phyloP scores from a whole-genome alignment of 495 filamentous ascomycete species.

The Aspergillus diversus region DNA sequence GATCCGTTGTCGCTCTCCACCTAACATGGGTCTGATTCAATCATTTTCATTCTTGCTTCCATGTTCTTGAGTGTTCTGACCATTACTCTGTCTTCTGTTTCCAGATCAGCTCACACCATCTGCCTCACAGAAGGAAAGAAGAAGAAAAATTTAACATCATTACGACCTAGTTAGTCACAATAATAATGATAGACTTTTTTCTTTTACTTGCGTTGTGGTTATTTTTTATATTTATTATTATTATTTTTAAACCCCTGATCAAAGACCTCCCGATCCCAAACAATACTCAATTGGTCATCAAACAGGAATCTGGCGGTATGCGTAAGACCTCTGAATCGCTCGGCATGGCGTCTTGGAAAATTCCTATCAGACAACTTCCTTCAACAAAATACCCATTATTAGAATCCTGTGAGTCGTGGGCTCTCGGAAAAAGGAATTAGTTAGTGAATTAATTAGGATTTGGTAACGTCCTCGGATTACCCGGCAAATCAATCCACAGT shows the following conservation, averaged over 20 bases:
- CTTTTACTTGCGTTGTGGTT: no score
- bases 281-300: not conserved
- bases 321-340: not conserved
- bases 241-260: no score
- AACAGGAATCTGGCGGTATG: not conserved
- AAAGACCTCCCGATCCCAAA: no score
- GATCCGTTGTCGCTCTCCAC: conserved; percentile 5
- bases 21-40: not conserved
- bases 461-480: conserved; percentile 16
- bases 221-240: no score
- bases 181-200: no score
- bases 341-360: not conserved
- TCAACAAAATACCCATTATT: not conserved
- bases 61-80: not conserved
- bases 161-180: no score
- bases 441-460: not conserved
- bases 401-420: not conserved
- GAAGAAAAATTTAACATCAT: no score
- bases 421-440: not conserved
- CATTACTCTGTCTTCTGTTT: not conserved
- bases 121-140: no score
- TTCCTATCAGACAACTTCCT: not conserved
- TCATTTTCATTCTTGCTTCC: not conserved
- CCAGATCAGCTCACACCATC: not conserved
- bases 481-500: conserved; percentile 25